phyloP scores from a whole-genome alignment of 495 filamentous ascomycete species.

The Penicillium canescens region DNA sequence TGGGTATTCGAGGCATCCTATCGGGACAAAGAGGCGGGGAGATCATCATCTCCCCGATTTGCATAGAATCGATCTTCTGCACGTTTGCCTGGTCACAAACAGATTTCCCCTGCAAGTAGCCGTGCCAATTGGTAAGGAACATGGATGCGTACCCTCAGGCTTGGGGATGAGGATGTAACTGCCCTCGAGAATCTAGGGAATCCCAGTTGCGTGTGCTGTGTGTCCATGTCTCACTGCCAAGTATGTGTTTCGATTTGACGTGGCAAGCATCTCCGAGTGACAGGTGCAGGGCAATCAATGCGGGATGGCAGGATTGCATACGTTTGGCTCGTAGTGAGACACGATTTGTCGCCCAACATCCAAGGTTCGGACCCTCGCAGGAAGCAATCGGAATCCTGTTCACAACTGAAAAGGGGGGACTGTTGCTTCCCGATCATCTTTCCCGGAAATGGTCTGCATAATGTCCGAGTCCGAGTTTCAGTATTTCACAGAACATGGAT shows the following conservation, averaged over 20 bases:
- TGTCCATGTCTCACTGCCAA: too few relatives aligned
- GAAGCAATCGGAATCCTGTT: conserved; percentile 17
- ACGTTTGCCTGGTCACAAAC: conserved; percentile 34
- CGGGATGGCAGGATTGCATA: conserved; percentile 35
- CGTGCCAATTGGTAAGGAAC: conserved; percentile 25
- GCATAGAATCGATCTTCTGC: conserved; percentile 12
- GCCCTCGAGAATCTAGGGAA: too few relatives aligned
- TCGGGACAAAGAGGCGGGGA: conserved; percentile 20
- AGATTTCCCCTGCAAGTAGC: conserved; percentile 29
- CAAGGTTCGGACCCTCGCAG: conserved; percentile 26
- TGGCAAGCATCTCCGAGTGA: not conserved
- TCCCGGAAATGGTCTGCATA: conserved; percentile 6
- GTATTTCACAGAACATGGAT: not conserved
- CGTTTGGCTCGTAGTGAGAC: conserved; percentile 33
- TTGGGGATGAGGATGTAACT: too few relatives aligned
- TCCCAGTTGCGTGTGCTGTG: too few relatives aligned
- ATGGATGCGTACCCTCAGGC: conserved; percentile 12
- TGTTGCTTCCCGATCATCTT: conserved; percentile 25
- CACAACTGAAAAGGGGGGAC: conserved; percentile 22
- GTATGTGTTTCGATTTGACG: not conserved
- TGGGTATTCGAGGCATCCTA: conserved; percentile 31
- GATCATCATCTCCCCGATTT: conserved; percentile 22
- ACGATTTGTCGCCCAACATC: conserved; percentile 17
- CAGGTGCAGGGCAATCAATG: conserved; percentile 23
- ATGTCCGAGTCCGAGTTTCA: not conserved